Base-by-base conservation (phyloP, 2,329 filamentous ascomycete species). In the Fusarium sp. region DNA sequence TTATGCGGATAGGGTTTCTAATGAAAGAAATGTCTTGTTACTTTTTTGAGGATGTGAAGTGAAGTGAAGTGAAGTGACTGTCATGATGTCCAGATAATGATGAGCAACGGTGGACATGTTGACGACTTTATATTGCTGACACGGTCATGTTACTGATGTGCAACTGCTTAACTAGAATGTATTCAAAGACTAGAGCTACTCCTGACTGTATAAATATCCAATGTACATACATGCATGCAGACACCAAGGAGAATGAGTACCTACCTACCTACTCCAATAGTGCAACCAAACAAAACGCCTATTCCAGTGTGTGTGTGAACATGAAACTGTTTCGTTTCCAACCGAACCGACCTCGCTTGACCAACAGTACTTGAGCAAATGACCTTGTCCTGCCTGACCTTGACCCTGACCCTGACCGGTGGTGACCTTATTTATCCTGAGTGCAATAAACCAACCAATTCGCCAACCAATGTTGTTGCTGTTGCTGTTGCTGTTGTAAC, bases 1-100 rank as follows among this genome's bases (percentile, higher is more conserved):
- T 79, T 79, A 80, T 79, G 75, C 75, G 77, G 77, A 76, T 78
- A 80, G 79, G 78, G 77, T 73, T 80, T 81, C 67, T 79, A 81
- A 82, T 81, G 73, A 77, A 80, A 79, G 73, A 78, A 70, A 78
- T 70, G 77, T 79, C 76, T 77, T 76, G 53, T 70, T 66, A 63
- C 57, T 49, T n/a, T 44, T 42, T 20, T 44, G 42, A 7, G 40
- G 11, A 22, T 42, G 11, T 55, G 12, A 24, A 31, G 16, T 58
- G n/a, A 11, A 35, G 16, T 58, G n/a, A 11, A 35, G 24, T 42
- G 17, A 24, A 16, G 55, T 65, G 38, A 24, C 29, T 31, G 9
- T 31, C 9, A 31, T 31, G 29, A 31, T n/a, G n/a, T n/a, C n/a
- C n/a, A n/a, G n/a, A 44, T 6, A 14, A 29, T 29, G 27, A 29